Conservation (phyloP, 768 basidiomycete genomes). For the Termitomyces sp. region DNA sequence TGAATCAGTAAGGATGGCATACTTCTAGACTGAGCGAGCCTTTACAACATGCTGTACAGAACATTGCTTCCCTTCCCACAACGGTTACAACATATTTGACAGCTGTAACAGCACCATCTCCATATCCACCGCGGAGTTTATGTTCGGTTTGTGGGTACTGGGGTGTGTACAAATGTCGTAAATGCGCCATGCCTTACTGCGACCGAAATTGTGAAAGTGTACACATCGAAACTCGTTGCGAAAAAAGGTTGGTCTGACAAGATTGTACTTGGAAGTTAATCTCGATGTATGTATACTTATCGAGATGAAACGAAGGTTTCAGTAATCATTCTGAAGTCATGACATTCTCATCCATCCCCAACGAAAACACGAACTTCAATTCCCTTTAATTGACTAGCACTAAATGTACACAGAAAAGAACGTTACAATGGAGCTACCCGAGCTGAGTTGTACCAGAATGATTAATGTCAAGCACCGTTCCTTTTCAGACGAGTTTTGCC, state of each 20-base stretch:
- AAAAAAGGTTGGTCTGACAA: slow-evolving; percentile 47
- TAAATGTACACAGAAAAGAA: slow-evolving; percentile 1
- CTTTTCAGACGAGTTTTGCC: slow-evolving; percentile 39
- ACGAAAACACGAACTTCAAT: background rate
- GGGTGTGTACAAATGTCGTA: slow-evolving; percentile 73
- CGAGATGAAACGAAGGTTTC: background rate
- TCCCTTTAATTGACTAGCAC: background rate
- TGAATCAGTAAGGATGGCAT: slow-evolving; percentile 60
- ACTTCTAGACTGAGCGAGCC: background rate
- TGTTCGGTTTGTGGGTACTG: slow-evolving; percentile 88
- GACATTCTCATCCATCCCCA: background rate
- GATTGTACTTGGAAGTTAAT: background rate
- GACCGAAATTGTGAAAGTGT: slow-evolving; percentile 65
- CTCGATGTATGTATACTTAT: background rate
- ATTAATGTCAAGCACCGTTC: background rate
- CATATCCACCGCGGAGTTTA: slow-evolving; percentile 60
- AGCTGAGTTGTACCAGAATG: background rate
- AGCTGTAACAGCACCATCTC: slow-evolving; percentile 51
- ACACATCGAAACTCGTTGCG: slow-evolving; percentile 79
- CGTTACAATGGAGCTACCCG: slow-evolving; percentile 7
- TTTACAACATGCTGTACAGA: slow-evolving; percentile 30
- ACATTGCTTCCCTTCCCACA: slow-evolving; percentile 47
- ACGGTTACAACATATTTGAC: slow-evolving; percentile 66
- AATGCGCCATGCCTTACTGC: slow-evolving; percentile 74
- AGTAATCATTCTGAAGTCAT: background rate